Base-by-base conservation (phyloP, 225 moss, liverwort and hornwort genomes). In the Lunularia cruciata region DNA sequence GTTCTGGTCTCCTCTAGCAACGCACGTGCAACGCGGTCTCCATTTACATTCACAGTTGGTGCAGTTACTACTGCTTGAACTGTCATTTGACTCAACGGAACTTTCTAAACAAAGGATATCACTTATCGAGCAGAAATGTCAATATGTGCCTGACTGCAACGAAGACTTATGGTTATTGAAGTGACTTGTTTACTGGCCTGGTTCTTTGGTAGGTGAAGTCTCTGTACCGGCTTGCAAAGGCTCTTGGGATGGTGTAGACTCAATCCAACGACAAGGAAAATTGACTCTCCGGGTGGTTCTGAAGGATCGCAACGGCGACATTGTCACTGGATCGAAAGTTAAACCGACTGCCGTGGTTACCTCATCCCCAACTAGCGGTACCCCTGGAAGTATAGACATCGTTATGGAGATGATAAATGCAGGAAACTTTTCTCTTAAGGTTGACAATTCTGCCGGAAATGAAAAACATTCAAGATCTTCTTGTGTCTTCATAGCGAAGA, bases 401-500 rank as follows among this genome's bases (percentile, higher is more conserved):
- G 31, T n/a, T 7, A 47, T 65, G 14, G 47, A 5, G 18, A 65
- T 65, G 65, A 2, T 0, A 6, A 65, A 19, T 65, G 31, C 65
- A 18, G 65, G 65, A 4, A 8, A 47, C 18, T 65, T 65, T 8
- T 1, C 32, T 9, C 31, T 65, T 6, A 31, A 31, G 19, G 13
- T 65, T 27, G 1, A 16, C 18, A 47, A 47, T 47, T 7, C 26
- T 15, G 25, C 40, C 20, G 47, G 32, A 19, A 31, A 47, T 47
- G n/a, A 65, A 33, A 9, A 31, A n/a, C 20, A 47, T 65, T 27
- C 31, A 33, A 48, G 65, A 65, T 65, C 65, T 11, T 48, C 65
- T 22, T 65, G 47, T 16, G n/a, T 1, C 6, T 65, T 65, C 65
- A 47, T 8, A 20, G 65, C 48, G 31, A 47, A 47, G 23, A 3